Percentiles rank a stretch among this genome's conserved stretches.
Evolutionary conservation across 2,329 filamentous ascomycete species (phyloP).

Genomic region (Aspergillus sp.): DNA sequence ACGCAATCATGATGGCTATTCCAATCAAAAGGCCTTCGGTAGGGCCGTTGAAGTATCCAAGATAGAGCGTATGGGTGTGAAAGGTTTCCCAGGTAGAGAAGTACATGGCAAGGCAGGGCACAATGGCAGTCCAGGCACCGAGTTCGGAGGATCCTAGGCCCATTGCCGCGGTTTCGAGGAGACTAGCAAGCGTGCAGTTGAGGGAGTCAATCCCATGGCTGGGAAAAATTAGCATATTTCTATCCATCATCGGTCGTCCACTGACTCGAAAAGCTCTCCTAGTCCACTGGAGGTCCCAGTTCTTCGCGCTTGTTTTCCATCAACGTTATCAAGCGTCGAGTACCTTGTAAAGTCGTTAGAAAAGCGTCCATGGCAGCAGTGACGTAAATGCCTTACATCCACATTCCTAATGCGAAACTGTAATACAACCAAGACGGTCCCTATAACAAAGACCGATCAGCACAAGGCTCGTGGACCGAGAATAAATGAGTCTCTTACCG

Average conservation of each 20-base stretch:
- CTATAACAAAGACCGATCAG: conserved; percentile 43
- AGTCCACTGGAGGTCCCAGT: conserved; percentile 93
- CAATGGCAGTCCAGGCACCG: conserved; percentile 86
- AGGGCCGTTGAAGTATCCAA: conserved; percentile 94
- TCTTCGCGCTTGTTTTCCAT: conserved; percentile 93
- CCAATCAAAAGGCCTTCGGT: conserved; percentile 94
- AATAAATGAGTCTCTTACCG: conserved; percentile 56
- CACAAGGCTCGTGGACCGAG: background rate
- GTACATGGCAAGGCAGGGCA: conserved; percentile 95
- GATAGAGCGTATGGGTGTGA: conserved; percentile 94
- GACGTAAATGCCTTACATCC: conserved; percentile 65
- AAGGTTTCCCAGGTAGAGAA: conserved; percentile 99
- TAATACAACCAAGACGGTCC: conserved; percentile 91
- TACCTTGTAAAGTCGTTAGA: conserved; percentile 51
- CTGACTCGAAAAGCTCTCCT: conserved; percentile 89
- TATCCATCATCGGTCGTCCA: conserved; percentile 18
- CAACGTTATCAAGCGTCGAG: conserved; percentile 98
- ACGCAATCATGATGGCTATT: conserved; percentile 79
- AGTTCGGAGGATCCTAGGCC: conserved; percentile 79
- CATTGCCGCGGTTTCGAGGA: conserved; percentile 91
- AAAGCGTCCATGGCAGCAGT: background rate
- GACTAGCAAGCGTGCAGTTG: conserved; percentile 90
- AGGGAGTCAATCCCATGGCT: conserved; percentile 95
- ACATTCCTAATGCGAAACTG: conserved; percentile 91
- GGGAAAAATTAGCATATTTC: conserved; percentile 24